These are phyloP conservation scores for Calonectria leucothoes DNA, from an alignment of 2,329 filamentous ascomycete genomes.

Conservation along the genomic window DNA sequence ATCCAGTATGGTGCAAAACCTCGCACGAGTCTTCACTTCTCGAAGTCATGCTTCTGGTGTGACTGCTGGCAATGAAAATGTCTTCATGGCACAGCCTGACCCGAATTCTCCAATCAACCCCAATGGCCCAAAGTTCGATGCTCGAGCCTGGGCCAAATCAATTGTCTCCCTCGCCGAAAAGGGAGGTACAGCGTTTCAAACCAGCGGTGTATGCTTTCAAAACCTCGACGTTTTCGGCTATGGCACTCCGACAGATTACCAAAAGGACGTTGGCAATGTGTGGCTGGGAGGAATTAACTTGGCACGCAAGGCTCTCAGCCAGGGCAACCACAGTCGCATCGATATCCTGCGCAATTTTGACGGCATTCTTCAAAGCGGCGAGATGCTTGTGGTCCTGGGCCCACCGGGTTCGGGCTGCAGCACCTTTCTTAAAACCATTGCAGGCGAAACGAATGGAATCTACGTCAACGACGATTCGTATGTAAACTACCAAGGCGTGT, in stretches of 20 bases:
- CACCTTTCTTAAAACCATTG: slow-evolving; percentile 87
- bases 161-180: slow-evolving; percentile 39
- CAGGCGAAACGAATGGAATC: slow-evolving; percentile 85
- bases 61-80: not conserved
- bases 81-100: not conserved
- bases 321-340: slow-evolving; percentile 57
- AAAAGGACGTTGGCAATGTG: slow-evolving; percentile 53
- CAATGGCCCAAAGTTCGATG: slow-evolving; percentile 60
- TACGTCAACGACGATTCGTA: slow-evolving; percentile 76
- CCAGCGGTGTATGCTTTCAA: slow-evolving; percentile 53
- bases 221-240: slow-evolving; percentile 59
- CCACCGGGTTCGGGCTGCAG: slow-evolving; percentile 80
- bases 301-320: not conserved
- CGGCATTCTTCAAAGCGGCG: slow-evolving; percentile 75
- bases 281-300: slow-evolving; percentile 42
- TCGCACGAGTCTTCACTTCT: not conserved
- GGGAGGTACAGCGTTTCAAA: slow-evolving; percentile 42
- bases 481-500: slow-evolving; percentile 80
- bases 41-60: not conserved
- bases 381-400: slow-evolving; percentile 81
- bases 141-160: slow-evolving; percentile 52
- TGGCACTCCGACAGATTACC: slow-evolving; percentile 61
- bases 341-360: slow-evolving; percentile 77
- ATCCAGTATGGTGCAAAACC: not conserved
- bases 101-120: slow-evolving; percentile 60